Conservation (phyloP, 345 rosid species). For the Linum lewisii region DNA sequence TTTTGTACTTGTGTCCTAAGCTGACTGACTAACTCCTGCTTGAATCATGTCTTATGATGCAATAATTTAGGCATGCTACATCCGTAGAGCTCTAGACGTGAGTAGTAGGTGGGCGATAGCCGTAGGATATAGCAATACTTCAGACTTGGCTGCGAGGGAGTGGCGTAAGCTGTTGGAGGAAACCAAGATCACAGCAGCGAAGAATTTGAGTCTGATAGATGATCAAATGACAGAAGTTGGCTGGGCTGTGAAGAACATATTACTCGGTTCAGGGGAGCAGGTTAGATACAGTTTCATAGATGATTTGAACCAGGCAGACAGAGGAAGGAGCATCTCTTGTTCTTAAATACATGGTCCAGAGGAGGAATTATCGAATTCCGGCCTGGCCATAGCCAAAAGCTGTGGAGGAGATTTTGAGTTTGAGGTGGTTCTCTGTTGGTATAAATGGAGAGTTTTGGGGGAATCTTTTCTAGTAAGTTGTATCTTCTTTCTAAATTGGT, state of each 20-base stretch:
- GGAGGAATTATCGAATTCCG: too few species aligned
- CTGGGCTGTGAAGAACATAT: conserved; percentile 62
- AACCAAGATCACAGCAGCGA: conserved; percentile 27
- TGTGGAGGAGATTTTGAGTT: too few species aligned
- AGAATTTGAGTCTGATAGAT: conserved; percentile 21
- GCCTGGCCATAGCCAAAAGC: too few species aligned
- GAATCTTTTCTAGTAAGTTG: background rate
- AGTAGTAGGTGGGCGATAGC: conserved; percentile 26
- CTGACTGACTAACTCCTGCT: background rate
- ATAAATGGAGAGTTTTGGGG: conserved; percentile 13
- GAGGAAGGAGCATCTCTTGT: background rate
- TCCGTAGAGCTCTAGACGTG: conserved; percentile 30
- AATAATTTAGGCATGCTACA: conserved; percentile 38
- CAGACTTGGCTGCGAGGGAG: conserved; percentile 17
- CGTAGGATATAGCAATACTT: conserved; percentile 11
- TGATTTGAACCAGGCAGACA: conserved; percentile 25
- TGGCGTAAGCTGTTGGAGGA: conserved; percentile 38
- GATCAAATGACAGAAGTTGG: conserved; percentile 46
- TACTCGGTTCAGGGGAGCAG: conserved; percentile 52
- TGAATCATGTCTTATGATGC: background rate
- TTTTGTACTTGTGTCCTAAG: background rate
- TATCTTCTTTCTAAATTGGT: too few species aligned
- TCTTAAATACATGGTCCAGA: too few species aligned
- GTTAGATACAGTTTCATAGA: conserved; percentile 46
- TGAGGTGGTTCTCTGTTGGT: too few species aligned